A percentile compares a stretch with the other conserved stretches of the same genome.
Conservation (phyloP, 2,329 filamentous ascomycete species). For the Pseudopyricularia javanii region DNA sequence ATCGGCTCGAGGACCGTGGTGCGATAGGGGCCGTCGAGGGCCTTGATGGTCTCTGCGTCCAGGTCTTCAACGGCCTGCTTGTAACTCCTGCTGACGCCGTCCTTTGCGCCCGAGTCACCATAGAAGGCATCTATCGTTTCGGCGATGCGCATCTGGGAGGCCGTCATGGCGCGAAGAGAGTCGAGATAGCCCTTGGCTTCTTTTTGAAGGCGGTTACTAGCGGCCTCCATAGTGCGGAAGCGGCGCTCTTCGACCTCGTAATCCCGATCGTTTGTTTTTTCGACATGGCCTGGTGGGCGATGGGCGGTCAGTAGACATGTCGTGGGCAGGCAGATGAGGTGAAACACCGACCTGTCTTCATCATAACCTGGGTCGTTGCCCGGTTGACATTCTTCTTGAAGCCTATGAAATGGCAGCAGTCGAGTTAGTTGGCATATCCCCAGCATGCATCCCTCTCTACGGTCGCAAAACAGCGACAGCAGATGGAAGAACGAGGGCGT, state of each 20-base stretch:
- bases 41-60: slow-evolving; percentile 97
- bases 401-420: slow-evolving; percentile 28
- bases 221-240: slow-evolving; percentile 94
- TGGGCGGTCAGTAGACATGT: slow-evolving; percentile 14
- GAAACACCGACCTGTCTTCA: slow-evolving; percentile 68
- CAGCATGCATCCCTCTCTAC: no score
- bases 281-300: slow-evolving; percentile 62
- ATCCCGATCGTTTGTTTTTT: slow-evolving; percentile 96
- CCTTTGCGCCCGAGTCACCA: slow-evolving; percentile 85
- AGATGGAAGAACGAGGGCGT: slow-evolving; percentile 2
- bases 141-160: slow-evolving; percentile 97
- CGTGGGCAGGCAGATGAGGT: slow-evolving; percentile 10
- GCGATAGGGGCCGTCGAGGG: slow-evolving; percentile 88
- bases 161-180: slow-evolving; percentile 95
- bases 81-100: slow-evolving; percentile 92
- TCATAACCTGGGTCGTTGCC: slow-evolving; percentile 99
- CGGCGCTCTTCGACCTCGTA: slow-evolving; percentile 97
- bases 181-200: slow-evolving; percentile 98
- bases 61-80: slow-evolving; percentile 97
- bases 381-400: slow-evolving; percentile 98
- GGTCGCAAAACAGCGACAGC: not conserved
- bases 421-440: not conserved
- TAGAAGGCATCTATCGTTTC: slow-evolving; percentile 99
- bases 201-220: slow-evolving; percentile 83
- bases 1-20: slow-evolving; percentile 94